Evolutionary conservation across 2,329 filamentous ascomycete species (phyloP).

Genomic region (Sordariomycetes sp.): DNA sequence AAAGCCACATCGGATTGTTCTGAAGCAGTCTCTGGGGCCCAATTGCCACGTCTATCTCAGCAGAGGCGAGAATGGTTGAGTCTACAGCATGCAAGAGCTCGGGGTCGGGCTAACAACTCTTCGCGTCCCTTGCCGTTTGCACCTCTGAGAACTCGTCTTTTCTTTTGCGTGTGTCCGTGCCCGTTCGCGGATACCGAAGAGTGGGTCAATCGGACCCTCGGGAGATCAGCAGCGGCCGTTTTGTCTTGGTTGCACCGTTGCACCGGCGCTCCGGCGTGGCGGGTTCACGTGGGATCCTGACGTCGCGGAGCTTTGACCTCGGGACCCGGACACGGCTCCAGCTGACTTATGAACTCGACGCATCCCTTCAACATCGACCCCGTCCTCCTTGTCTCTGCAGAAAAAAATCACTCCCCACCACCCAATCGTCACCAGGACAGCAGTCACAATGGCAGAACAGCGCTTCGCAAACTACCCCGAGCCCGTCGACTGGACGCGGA

Average conservation of each 20-base stretch:
- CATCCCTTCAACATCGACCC: not conserved
- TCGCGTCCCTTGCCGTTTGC: too few relatives aligned
- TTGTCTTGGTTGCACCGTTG: too few relatives aligned
- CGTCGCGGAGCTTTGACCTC: not conserved
- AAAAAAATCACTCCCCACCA: not conserved
- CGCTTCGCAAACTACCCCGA: constrained; percentile 29
- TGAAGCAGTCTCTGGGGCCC: too few relatives aligned
- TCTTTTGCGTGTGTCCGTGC: too few relatives aligned
- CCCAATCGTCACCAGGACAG: not conserved
- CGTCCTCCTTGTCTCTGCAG: not conserved
- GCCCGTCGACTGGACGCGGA: constrained; percentile 13
- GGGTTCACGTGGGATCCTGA: too few relatives aligned
- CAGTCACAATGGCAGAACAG: constrained; percentile 5
- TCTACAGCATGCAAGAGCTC: not conserved
- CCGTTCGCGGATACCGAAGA: too few relatives aligned
- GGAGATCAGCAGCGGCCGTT: too few relatives aligned
- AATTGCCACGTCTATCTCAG: too few relatives aligned
- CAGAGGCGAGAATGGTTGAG: too few relatives aligned
- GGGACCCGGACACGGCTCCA: not conserved
- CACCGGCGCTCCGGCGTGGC: too few relatives aligned
- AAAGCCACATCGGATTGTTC: not conserved
- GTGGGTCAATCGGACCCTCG: too few relatives aligned
- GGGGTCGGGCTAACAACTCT: not conserved
- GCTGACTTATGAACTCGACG: not conserved
- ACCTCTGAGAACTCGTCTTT: too few relatives aligned